phyloP scores from a whole-genome alignment of 2,329 filamentous ascomycete genomes.

The Ceratocystis destructans region DNA sequence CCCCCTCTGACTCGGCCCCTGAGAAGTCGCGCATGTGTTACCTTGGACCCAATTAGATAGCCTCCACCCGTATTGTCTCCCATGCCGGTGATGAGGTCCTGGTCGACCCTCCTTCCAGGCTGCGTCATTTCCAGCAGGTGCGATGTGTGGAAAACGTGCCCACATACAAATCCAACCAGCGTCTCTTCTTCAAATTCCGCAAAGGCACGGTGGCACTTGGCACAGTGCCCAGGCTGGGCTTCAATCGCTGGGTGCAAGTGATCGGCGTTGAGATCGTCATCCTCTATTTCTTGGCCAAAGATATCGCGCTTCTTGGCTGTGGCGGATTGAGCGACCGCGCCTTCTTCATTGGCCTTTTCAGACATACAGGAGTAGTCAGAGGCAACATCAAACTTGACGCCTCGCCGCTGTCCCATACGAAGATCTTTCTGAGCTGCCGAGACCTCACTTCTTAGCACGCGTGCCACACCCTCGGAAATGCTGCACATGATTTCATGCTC shows the following conservation, averaged over 20 bases:
- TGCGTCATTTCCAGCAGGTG: slow-evolving; percentile 49
- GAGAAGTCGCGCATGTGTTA: slow-evolving; percentile 69
- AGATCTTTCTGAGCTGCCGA: slow-evolving; percentile 68
- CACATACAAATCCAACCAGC: slow-evolving; percentile 66
- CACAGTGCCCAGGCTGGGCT: slow-evolving; percentile 43
- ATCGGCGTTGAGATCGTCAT: slow-evolving; percentile 22
- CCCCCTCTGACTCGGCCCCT: slow-evolving; percentile 54
- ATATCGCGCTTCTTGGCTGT: slow-evolving; percentile 20
- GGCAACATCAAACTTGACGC: slow-evolving; percentile 74
- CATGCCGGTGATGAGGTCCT: slow-evolving; percentile 32
- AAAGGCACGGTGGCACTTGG: slow-evolving; percentile 43
- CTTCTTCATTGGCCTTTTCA: slow-evolving; percentile 27
- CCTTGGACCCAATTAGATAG: slow-evolving; percentile 68
- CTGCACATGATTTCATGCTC: slow-evolving; percentile 93
- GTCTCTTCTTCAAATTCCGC: slow-evolving; percentile 53
- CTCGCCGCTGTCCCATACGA: slow-evolving; percentile 64
- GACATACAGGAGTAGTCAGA: slow-evolving; percentile 29
- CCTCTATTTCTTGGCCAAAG: slow-evolving; percentile 21
- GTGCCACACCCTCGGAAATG: slow-evolving; percentile 79
- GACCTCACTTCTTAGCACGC: slow-evolving; percentile 77
- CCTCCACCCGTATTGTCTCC: slow-evolving; percentile 33
- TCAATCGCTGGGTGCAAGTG: slow-evolving; percentile 25
- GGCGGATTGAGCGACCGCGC: slow-evolving; percentile 14
- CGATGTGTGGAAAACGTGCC: slow-evolving; percentile 65
- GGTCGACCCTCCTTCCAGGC: slow-evolving; percentile 34